Evolutionary conservation across 2,329 filamentous ascomycete species (phyloP), one percentile per base, ranked within the genome.

Genomic region (Lecanicillium sp.): DNA sequence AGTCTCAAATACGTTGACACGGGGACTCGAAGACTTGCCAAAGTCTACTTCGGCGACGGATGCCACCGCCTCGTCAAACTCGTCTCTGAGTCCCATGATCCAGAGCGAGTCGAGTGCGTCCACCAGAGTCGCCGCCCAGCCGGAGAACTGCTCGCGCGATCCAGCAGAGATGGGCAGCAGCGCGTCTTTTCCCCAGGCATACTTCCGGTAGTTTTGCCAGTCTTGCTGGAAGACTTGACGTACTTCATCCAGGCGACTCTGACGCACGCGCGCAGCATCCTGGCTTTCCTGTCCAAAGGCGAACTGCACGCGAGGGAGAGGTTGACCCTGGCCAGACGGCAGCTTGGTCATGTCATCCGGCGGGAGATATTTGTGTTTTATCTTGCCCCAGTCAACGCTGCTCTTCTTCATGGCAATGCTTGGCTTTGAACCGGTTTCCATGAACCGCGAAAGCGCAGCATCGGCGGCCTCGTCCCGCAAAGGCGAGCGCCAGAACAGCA

Each of bases 71-170:
- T 74, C 67, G 22, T 75, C 67, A 50, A 85, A 86, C 42, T 85
- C 80, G 1, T 73, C 63, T 44, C 69, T 70, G 52, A 85, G 48
- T 4, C 72, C 80, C 73, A 85, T 78, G 46, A 85, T 80, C 80
- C 80, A 85, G 12, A 86, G 63, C n/a, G 77, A 78, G 52, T 85
- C 82, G 37, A 83, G 64, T 3, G 75, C 63, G 52, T 83, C 79
- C n/a, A 83, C 76, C 41, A 83, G 60, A 5, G 78, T 83, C 4
- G 78, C 78, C 6, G 73, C 76, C 78, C 78, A 83, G 17, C 79
- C 80, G 12, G 74, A 75, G 56, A 80, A 82, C 25, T 73, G 70
- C 48, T 81, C 69, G 32, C 68, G 67, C 35, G 56, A 62, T 2
- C 55, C 50, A 9, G 68, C 75, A 13, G 67, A 67, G 9, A 83